phyloP scores from a whole-genome alignment of 1,139 yeast genomes.

The Candida albicans region DNA sequence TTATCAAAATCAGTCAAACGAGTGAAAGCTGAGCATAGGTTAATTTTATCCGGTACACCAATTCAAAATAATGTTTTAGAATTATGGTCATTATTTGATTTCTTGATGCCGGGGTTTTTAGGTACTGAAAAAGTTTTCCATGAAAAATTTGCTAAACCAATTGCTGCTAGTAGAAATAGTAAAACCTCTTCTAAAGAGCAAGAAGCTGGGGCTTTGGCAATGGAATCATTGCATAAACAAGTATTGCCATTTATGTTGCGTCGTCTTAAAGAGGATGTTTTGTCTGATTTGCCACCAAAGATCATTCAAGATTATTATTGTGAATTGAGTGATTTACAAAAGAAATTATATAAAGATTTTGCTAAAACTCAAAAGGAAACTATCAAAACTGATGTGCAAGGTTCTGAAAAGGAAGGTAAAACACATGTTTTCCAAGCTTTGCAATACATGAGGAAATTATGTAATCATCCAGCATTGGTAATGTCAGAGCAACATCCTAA shows the following conservation, averaged over 20 bases:
- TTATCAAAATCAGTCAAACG: constrained; percentile 85
- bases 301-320: constrained; percentile 98
- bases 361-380: constrained; percentile 80
- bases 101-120: constrained; percentile 96
- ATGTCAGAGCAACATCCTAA: constrained; percentile 84
- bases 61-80: constrained; percentile 96
- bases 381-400: constrained; percentile 62
- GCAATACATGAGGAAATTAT: constrained; percentile 94
- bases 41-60: constrained; percentile 94
- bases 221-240: constrained; percentile 94
- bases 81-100: constrained; percentile 95
- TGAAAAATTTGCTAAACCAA: constrained; percentile 95
- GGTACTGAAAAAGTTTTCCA: constrained; percentile 95
- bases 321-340: constrained; percentile 88
- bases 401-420: constrained; percentile 54
- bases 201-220: constrained; percentile 94
- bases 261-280: constrained; percentile 93
- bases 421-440: constrained; percentile 97
- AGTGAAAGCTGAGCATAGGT: constrained; percentile 81
- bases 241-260: constrained; percentile 95
- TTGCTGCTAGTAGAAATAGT: constrained; percentile 89
- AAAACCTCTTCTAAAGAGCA: constrained; percentile 93
- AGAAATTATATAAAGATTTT: constrained; percentile 83
- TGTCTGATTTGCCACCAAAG: constrained; percentile 95
- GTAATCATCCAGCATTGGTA: constrained; percentile 97